Conservation (phyloP, 768 basidiomycete genomes). For the Leccinum boreale region DNA sequence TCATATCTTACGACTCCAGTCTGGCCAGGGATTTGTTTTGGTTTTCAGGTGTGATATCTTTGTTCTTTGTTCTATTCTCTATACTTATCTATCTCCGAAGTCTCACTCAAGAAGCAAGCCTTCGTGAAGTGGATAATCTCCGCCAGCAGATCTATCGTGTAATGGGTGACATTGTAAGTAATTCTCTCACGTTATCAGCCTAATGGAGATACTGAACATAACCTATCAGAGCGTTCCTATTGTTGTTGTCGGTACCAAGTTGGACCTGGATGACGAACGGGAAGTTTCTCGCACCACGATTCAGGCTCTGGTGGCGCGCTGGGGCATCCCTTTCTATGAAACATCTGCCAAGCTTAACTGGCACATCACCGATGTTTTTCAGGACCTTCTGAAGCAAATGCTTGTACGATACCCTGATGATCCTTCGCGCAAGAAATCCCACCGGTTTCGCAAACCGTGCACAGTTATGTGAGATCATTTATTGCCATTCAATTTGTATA, state of each 20-base stretch:
- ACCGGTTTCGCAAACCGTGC: constrained; percentile 30
- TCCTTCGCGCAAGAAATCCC: constrained; percentile 27
- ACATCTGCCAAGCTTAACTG: constrained; percentile 86
- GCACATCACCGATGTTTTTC: constrained; percentile 77
- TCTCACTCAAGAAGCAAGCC: constrained; percentile 75
- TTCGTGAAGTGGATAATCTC: constrained; percentile 76
- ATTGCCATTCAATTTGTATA: constrained; percentile 4
- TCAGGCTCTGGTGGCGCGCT: constrained; percentile 57
- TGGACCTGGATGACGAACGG: constrained; percentile 77
- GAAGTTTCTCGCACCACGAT: constrained; percentile 69
- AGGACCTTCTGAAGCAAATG: constrained; percentile 76
- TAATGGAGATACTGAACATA: constrained; percentile 2
- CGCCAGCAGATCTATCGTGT: constrained; percentile 80
- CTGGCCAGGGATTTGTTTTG: constrained; percentile 74
- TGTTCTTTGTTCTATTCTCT: background rate
- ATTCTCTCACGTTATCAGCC: background rate
- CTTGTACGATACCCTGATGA: constrained; percentile 58
- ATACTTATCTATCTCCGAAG: constrained; percentile 35
- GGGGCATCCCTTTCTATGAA: constrained; percentile 79
- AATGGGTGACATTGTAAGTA: constrained; percentile 63
- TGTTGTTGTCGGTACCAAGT: constrained; percentile 83
- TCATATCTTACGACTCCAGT: constrained; percentile 34
- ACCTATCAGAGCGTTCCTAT: constrained; percentile 61
- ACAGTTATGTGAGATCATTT: constrained; percentile 35
- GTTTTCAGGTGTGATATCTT: constrained; percentile 63